Evolutionary conservation across 306 rosid species (phyloP).

Genomic region (barrel medic (Medicago truncatula)): DNA sequence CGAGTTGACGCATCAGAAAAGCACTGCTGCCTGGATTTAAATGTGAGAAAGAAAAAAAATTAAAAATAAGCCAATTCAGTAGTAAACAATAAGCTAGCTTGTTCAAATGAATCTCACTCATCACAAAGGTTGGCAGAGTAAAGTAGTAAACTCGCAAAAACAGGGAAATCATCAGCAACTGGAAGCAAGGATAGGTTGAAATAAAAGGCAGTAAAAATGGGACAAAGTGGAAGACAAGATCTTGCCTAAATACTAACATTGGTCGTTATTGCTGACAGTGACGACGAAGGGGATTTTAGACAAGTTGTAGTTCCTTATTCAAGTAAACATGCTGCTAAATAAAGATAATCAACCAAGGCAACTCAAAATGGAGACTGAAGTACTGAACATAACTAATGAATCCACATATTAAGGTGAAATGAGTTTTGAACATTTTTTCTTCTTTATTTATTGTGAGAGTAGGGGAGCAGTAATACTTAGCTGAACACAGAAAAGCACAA

Average conservation of each 20-base stretch:
- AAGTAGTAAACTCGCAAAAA: conserved; percentile 15
- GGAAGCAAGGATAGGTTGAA: conserved; percentile 12
- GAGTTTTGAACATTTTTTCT: background rate
- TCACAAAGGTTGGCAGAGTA: no score
- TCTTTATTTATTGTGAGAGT: background rate
- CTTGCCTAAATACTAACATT: conserved; percentile 4
- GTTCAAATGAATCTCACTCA: no score
- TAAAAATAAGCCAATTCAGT: conserved; percentile 22
- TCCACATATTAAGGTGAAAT: background rate
- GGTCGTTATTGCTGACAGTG: conserved; percentile 6
- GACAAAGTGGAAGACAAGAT: background rate
- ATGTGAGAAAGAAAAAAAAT: conserved; percentile 9
- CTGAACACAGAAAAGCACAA: background rate
- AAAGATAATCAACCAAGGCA: conserved; percentile 14
- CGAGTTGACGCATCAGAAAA: conserved; percentile 90
- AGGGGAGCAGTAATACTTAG: conserved; percentile 11
- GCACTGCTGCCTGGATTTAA: conserved; percentile 79
- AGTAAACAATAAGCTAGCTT: background rate
- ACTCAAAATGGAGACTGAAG: conserved; percentile 11
- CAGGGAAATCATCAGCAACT: conserved; percentile 1
- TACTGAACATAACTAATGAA: conserved; percentile 15
- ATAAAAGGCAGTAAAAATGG: background rate
- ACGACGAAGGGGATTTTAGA: background rate
- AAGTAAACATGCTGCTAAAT: conserved; percentile 15
- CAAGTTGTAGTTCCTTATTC: conserved; percentile 5